These are phyloP conservation scores for Vitis cinerea DNA, from an alignment of 164 flowering plant species.

Conservation along the genomic window DNA sequence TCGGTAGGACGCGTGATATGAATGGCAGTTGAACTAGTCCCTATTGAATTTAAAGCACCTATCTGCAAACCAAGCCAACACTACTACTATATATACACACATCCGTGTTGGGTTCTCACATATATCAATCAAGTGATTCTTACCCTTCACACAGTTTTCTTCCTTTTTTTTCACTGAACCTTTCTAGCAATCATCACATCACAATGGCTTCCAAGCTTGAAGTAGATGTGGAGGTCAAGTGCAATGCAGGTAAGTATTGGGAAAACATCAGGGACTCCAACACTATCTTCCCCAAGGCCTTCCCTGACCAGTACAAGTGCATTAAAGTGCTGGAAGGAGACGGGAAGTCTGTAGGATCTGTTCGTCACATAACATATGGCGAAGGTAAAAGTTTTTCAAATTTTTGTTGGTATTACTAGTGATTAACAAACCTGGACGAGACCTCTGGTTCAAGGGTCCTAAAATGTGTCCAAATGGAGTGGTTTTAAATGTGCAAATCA, in stretches of 20 bases:
- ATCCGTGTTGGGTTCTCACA: not conserved
- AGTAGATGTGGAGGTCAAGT: constrained; percentile 62
- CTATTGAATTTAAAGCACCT: constrained; percentile 5
- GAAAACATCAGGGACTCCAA: constrained; percentile 48
- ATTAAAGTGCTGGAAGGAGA: constrained; percentile 79
- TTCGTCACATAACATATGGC: constrained; percentile 48
- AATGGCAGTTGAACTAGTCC: constrained; percentile 10
- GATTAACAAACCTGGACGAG: too few relatives aligned
- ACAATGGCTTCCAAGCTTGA: constrained; percentile 37
- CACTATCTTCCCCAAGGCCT: constrained; percentile 59
- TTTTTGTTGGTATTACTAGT: too few relatives aligned
- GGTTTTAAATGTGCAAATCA: too few relatives aligned
- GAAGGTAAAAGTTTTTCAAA: constrained; percentile 42
- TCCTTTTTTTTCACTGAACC: not conserved
- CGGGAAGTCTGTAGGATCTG: constrained; percentile 61
- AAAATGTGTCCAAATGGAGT: too few relatives aligned
- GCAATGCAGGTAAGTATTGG: constrained; percentile 63
- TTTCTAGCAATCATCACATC: not conserved
- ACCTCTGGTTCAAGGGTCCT: too few relatives aligned
- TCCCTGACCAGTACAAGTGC: constrained; percentile 67
- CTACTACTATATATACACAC: not conserved
- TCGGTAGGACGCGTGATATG: not conserved
- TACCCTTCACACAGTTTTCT: too few relatives aligned
- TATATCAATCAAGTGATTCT: not conserved
- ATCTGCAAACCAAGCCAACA: not conserved